Conservation (phyloP, 1,139 yeast genomes). For the Suhomyces maxii region DNA sequence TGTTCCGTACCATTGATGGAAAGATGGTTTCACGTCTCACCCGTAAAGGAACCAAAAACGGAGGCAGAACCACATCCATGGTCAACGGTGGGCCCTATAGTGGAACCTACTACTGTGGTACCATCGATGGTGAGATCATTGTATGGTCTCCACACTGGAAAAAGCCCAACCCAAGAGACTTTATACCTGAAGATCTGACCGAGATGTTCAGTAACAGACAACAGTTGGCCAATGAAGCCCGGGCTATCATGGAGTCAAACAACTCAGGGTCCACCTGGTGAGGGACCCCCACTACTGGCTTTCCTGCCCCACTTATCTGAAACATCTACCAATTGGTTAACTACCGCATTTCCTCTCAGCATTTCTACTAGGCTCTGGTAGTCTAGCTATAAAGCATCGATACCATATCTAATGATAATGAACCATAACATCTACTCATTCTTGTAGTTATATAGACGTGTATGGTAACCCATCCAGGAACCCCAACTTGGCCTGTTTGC, state of each 20-base stretch:
- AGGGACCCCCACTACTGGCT: background rate
- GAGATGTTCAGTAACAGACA: background rate
- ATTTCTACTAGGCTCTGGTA: no score
- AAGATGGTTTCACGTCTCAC: slow-evolving; percentile 54
- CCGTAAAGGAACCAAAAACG: slow-evolving; percentile 34
- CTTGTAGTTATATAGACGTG: no score
- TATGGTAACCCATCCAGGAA: no score
- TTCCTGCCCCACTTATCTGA: no score
- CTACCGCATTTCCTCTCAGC: no score
- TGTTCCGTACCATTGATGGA: slow-evolving; percentile 65
- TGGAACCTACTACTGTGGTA: slow-evolving; percentile 51
- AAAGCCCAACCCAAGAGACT: slow-evolving; percentile 14
- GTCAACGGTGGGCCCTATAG: slow-evolving; percentile 47
- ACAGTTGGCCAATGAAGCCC: slow-evolving; percentile 12
- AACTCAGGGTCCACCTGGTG: background rate
- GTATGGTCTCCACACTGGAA: slow-evolving; percentile 48
- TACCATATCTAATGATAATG: no score
- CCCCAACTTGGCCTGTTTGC: no score
- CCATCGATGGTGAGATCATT: slow-evolving; percentile 57
- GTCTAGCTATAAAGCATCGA: no score
- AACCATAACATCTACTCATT: no score
- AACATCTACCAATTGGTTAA: no score
- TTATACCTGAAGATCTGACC: slow-evolving; percentile 6
- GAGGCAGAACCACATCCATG: slow-evolving; percentile 51
- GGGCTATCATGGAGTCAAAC: slow-evolving; percentile 7